Percentiles rank a stretch among this genome's conserved stretches.
Evolutionary conservation across 169 alveolate species (phyloP).

Genomic region (Plasmodium relictum): DNA sequence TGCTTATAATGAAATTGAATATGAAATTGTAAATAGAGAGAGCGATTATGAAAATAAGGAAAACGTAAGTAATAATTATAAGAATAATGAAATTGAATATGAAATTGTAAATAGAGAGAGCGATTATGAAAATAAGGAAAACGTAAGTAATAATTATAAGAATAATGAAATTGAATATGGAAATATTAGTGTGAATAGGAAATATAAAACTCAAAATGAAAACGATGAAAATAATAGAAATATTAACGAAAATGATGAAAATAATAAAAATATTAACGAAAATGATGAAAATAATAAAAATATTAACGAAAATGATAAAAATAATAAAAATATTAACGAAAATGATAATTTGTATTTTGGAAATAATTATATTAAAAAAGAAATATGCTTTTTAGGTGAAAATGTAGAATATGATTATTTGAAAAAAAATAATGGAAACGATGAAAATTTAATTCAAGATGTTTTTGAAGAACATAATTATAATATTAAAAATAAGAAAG

Average conservation of each 20-base stretch:
- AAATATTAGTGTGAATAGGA: neutral
- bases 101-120: neutral
- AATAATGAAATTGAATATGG: conserved; percentile 1
- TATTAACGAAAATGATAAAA: no score
- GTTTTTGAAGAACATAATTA: neutral
- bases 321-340: neutral
- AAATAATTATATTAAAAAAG: neutral
- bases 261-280: no score
- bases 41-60: neutral
- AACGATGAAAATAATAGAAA: neutral
- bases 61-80: neutral
- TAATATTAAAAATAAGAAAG: neutral
- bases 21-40: neutral
- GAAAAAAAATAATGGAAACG: neutral
- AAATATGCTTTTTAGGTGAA: neutral
- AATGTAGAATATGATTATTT: neutral
- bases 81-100: neutral
- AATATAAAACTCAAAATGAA: neutral
- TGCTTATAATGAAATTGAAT: neutral
- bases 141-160: neutral
- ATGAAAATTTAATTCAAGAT: conserved; percentile 3
- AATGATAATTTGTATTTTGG: neutral
- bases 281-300: neutral
- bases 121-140: neutral
- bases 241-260: neutral